These are phyloP conservation scores for Candida cerambycidarum DNA, from an alignment of 805 yeast species.

Conservation along the genomic window DNA sequence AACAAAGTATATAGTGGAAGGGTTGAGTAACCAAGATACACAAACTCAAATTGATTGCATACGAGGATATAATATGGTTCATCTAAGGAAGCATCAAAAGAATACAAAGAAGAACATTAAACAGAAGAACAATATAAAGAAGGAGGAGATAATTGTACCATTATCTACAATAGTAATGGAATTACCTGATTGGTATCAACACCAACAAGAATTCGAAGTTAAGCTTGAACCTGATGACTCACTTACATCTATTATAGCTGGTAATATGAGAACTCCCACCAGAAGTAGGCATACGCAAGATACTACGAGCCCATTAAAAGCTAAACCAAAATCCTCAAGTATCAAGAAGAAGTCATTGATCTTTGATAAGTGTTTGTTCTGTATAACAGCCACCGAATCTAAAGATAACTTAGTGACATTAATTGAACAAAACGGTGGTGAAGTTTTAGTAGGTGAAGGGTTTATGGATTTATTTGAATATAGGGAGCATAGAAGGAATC, in stretches of 20 bases:
- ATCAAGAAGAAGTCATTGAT: not conserved
- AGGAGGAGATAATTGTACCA: slow-evolving; percentile 22
- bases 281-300: slow-evolving; percentile 15
- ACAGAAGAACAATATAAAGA: slow-evolving; percentile 10
- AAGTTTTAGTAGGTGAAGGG: slow-evolving; percentile 32
- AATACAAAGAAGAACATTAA: slow-evolving; percentile 10
- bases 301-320: not conserved
- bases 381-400: slow-evolving; percentile 33
- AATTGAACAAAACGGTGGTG: slow-evolving; percentile 20
- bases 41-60: slow-evolving; percentile 46
- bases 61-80: slow-evolving; percentile 59
- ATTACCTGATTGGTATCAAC: slow-evolving; percentile 36
- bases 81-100: slow-evolving; percentile 19
- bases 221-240: slow-evolving; percentile 19
- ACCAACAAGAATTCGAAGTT: slow-evolving; percentile 30
- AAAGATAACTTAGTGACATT: slow-evolving; percentile 8
- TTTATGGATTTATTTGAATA: slow-evolving; percentile 29
- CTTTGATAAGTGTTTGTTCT: slow-evolving; percentile 29
- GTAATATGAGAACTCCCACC: slow-evolving; percentile 15
- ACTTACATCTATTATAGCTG: slow-evolving; percentile 7
- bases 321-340: not conserved
- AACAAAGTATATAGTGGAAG: slow-evolving; percentile 44
- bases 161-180: slow-evolving; percentile 40
- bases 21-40: slow-evolving; percentile 29
- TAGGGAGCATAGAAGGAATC: not conserved